phyloP scores from a whole-genome alignment of 2,329 filamentous ascomycete genomes.

The Berkeleyomyces rouxiae region DNA sequence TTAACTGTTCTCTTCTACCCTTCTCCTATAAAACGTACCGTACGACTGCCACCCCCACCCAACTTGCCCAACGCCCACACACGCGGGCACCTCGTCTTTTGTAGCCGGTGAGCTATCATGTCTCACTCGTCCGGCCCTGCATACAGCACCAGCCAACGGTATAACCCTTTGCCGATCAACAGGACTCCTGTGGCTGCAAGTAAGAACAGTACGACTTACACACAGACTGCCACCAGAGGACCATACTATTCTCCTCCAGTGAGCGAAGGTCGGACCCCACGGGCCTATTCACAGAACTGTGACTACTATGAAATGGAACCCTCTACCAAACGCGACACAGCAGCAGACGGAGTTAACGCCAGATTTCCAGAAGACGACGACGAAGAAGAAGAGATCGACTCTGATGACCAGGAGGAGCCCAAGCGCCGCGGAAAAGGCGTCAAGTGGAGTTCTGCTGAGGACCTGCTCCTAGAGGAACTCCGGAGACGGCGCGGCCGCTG shows the following conservation, averaged over 20 bases:
- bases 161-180: not conserved
- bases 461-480: conserved; percentile 16
- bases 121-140: not conserved
- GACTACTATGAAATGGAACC: conserved; percentile 9
- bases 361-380: conserved; percentile 4
- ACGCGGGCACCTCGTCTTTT: conserved; percentile 6
- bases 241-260: conserved; percentile 13
- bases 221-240: conserved; percentile 4
- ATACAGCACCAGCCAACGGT: not conserved
- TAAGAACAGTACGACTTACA: conserved; percentile 6
- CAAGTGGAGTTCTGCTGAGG: conserved; percentile 72
- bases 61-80: not conserved
- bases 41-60: too few relatives aligned
- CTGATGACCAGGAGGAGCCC: conserved; percentile 4
- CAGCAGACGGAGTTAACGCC: conserved; percentile 4
- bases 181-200: not conserved
- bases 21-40: too few relatives aligned
- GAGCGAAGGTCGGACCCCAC: conserved; percentile 11
- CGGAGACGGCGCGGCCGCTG: conserved; percentile 11
- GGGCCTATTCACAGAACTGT: conserved; percentile 5
- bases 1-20: too few relatives aligned
- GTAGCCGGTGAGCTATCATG: conserved; percentile 13
- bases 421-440: conserved; percentile 33
- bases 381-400: not conserved
- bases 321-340: conserved; percentile 5